Evolutionary conservation across 805 yeast genomes (phyloP).

Genomic region (Blastobotrys chiropterorum): DNA sequence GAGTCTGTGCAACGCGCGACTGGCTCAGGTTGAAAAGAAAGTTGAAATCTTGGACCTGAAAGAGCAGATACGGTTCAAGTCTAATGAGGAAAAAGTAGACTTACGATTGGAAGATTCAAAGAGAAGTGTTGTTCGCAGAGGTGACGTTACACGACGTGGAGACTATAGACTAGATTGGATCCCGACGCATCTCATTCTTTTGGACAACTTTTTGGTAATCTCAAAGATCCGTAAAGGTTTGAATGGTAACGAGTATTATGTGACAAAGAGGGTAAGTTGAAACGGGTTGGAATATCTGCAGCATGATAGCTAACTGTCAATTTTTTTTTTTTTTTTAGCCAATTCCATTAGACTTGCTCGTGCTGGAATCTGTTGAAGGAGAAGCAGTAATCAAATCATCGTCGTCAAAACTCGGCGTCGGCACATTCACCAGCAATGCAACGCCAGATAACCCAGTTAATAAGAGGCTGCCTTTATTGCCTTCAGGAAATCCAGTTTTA

Average conservation of each 20-base stretch:
- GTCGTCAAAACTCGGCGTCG: slow-evolving; percentile 21
- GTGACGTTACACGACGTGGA: slow-evolving; percentile 53
- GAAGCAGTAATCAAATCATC: slow-evolving; percentile 26
- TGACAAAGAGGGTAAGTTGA: slow-evolving; percentile 25
- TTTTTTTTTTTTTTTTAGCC: slow-evolving; percentile 22
- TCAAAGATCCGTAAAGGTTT: slow-evolving; percentile 32
- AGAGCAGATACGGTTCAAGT: slow-evolving; percentile 49
- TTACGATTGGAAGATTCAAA: slow-evolving; percentile 47
- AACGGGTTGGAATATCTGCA: neutral
- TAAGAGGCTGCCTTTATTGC: neutral
- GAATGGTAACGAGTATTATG: slow-evolving; percentile 29
- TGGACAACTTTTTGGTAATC: slow-evolving; percentile 58
- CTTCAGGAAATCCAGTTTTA: neutral
- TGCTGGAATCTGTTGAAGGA: slow-evolving; percentile 47
- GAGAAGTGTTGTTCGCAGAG: slow-evolving; percentile 52
- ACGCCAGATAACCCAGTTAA: neutral
- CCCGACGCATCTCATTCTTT: slow-evolving; percentile 46
- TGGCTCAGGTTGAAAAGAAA: slow-evolving; percentile 53
- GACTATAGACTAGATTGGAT: slow-evolving; percentile 58
- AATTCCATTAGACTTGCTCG: slow-evolving; percentile 44
- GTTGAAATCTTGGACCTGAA: slow-evolving; percentile 50
- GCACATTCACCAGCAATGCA: slow-evolving; percentile 21
- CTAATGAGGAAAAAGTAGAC: slow-evolving; percentile 39
- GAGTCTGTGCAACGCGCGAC: slow-evolving; percentile 52
- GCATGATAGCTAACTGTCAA: neutral